Conservation (phyloP, 805 yeast species). For the Kodamaea kakaduensis region DNA sequence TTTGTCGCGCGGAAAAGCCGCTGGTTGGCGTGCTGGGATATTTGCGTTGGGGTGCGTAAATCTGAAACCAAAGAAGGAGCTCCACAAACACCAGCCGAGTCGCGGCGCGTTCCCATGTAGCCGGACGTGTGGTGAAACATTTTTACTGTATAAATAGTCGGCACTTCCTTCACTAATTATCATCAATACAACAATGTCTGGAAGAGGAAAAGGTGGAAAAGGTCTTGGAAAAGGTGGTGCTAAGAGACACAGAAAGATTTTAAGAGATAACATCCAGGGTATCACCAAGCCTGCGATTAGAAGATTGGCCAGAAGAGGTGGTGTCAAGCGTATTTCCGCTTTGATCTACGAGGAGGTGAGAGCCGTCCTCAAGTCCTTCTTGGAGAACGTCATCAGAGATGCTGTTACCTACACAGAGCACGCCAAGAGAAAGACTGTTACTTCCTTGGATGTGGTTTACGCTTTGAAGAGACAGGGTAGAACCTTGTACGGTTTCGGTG, state of each 20-base stretch:
- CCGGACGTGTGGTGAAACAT: background rate
- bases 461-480: conserved; percentile 99
- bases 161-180: too few species aligned
- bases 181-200: conserved; percentile 78
- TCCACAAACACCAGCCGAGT: conserved; percentile 5
- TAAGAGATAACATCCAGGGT: conserved; percentile 99
- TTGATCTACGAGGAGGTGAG: conserved; percentile 98
- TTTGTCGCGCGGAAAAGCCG: conserved; percentile 7
- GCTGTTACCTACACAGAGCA: conserved; percentile 99
- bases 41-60: conserved; percentile 11
- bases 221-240: conserved; percentile 99
- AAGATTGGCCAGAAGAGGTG: conserved; percentile 99
- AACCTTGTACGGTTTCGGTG: conserved; percentile 99
- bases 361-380: conserved; percentile 91
- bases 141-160: conserved; percentile 7
- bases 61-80: background rate
- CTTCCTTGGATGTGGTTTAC: conserved; percentile 97
- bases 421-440: conserved; percentile 99
- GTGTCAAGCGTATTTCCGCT: conserved; percentile 99
- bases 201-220: conserved; percentile 99
- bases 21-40: conserved; percentile 6
- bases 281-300: conserved; percentile 99
- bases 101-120: background rate
- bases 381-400: conserved; percentile 96
- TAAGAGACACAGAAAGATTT: conserved; percentile 99